Conservation (phyloP, 2,329 filamentous ascomycete species). For the Knoxdaviesia proteae region DNA sequence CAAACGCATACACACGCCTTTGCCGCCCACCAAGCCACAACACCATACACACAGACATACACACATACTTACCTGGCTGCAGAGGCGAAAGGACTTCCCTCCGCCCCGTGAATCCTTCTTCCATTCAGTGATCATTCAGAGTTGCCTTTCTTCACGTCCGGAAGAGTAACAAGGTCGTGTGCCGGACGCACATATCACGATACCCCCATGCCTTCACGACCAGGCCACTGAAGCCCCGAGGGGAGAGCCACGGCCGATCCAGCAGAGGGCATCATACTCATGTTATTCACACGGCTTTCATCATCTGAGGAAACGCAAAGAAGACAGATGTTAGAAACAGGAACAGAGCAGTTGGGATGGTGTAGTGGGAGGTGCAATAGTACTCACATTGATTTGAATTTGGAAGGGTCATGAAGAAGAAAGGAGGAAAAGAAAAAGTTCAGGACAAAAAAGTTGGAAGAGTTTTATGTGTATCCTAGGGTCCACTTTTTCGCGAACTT, state of each 20-base stretch:
- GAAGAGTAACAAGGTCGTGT: constrained; percentile 94
- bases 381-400: constrained; percentile 88
- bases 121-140: constrained; percentile 41
- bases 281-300: constrained; percentile 97
- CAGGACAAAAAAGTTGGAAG: background rate
- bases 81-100: no score
- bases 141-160: constrained; percentile 94
- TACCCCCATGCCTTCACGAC: constrained; percentile 42
- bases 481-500: no score
- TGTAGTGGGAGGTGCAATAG: constrained; percentile 3
- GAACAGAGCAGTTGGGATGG: constrained; percentile 3
- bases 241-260: constrained; percentile 63
- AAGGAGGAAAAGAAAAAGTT: constrained; percentile 20
- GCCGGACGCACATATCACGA: constrained; percentile 98
- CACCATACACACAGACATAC: no score
- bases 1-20: no score
- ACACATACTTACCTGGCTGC: no score
- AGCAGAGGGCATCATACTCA: constrained; percentile 52
- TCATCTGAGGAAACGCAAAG: constrained; percentile 46
- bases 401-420: constrained; percentile 72
- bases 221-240: constrained; percentile 76
- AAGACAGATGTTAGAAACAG: constrained; percentile 4
- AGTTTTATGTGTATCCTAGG: no score
- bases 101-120: no score
- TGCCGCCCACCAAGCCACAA: no score